Base-by-base conservation (phyloP, 345 rosid genomes). In the Crucihimalaya himalaica region DNA sequence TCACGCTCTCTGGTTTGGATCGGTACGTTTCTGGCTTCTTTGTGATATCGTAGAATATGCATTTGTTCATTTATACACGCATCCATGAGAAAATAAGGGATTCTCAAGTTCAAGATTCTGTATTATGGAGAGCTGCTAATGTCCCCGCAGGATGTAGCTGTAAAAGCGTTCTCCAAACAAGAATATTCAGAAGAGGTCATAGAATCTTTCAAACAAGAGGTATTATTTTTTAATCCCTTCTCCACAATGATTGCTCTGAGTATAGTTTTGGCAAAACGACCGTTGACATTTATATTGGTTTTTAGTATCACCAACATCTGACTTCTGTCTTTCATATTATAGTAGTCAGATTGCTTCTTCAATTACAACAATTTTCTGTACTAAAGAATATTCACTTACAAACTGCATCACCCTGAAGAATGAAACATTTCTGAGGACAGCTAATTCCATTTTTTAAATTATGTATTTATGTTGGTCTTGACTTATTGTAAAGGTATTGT, bases 1-100 rank as follows among this genome's bases (percentile, higher is more conserved):
- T 81, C 97, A 90, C 54, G 97, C 89, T 55, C 88, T 95, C 83
- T 95, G 99, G 99, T 95, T 83, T 78, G 99, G 95, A 89, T 95
- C 97, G 70, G 99, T 95, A 95, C 68, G 97, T 87, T 83, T 88
- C 81, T 57, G 25, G 47, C 86, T 83, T 84, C 8, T 69, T 48
- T 40, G 4, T 62, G 58, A 53, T 69, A 62, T 43, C 25, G 55
- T 54, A 34, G 34, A 63, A 40, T 43, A 47, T 61, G 51, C 58
- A 43, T 77, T 59, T 78, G 78, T 81, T 59, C 10, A 31, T 72
- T 34, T 70, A 69, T 81, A 66, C 19, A 63, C 20, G 73, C 35
- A 35, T 40, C 9, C 11, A 51, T 56, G 1, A 35, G 16, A 32
- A 14, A 12, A 53, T 8, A 29, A 68, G 6, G 2, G 23, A 3